These are phyloP conservation scores for Vigna radiata DNA, from an alignment of 306 rosid species.

Conservation along the genomic window DNA sequence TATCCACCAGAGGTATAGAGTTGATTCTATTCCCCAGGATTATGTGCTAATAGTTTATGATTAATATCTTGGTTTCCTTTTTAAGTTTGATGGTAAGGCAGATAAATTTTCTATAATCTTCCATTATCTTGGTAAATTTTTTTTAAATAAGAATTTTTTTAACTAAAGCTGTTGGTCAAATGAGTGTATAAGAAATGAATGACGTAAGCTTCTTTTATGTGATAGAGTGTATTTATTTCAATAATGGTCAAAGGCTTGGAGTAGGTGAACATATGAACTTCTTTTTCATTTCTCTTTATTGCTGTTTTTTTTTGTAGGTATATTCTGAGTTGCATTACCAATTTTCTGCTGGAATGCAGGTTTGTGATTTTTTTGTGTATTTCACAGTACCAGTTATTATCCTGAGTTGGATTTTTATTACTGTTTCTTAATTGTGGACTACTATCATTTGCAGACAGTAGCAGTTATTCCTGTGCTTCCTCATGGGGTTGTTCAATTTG, in stretches of 20 bases:
- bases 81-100: neutral
- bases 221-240: neutral
- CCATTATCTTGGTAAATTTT: neutral
- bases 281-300: slow-evolving; percentile 28
- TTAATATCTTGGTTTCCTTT: neutral
- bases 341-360: slow-evolving; percentile 94
- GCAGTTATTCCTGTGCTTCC: slow-evolving; percentile 89
- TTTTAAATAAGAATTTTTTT: neutral
- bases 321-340: slow-evolving; percentile 77
- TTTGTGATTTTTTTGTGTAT: slow-evolving; percentile 42
- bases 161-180: neutral
- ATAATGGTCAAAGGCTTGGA: slow-evolving; percentile 23
- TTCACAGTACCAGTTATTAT: neutral
- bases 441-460: slow-evolving; percentile 68
- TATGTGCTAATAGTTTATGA: neutral
- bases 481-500: slow-evolving; percentile 93
- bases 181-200: neutral
- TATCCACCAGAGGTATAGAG: slow-evolving; percentile 81
- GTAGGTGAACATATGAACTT: slow-evolving; percentile 22
- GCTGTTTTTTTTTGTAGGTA: slow-evolving; percentile 60
- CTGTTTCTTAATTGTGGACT: slow-evolving; percentile 32
- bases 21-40: neutral
- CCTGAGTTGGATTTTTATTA: neutral
- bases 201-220: neutral
- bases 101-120: neutral